A percentile compares a stretch with the other conserved stretches of the same genome.
These are phyloP conservation scores for Berkeleyomyces rouxiae DNA, from an alignment of 2,329 filamentous ascomycete genomes.

Conservation along the genomic window DNA sequence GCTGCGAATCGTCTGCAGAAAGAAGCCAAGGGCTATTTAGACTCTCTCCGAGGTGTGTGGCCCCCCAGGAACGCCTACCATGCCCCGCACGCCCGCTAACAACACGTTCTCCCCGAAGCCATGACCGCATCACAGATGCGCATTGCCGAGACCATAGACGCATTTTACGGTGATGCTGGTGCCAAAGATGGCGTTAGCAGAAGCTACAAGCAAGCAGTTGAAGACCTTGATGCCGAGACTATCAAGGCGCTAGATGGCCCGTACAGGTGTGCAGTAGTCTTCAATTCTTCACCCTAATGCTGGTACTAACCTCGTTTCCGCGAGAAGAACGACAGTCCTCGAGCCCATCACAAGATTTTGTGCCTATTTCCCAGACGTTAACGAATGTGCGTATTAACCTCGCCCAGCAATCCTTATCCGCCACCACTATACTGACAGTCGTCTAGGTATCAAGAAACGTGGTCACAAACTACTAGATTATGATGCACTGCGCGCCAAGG, in stretches of 20 bases:
- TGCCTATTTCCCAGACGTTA: slow-evolving; percentile 96
- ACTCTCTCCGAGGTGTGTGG: slow-evolving; percentile 65
- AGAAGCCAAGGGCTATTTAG: slow-evolving; percentile 94
- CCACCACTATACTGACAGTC: slow-evolving; percentile 7
- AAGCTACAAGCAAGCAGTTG: slow-evolving; percentile 96
- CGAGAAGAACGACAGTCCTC: slow-evolving; percentile 62
- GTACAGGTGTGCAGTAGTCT: slow-evolving; percentile 44
- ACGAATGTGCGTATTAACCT: slow-evolving; percentile 54
- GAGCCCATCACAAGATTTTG: slow-evolving; percentile 94
- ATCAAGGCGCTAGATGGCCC: slow-evolving; percentile 96
- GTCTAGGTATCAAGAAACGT: slow-evolving; percentile 88
- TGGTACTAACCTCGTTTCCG: slow-evolving; percentile 6
- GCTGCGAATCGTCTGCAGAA: slow-evolving; percentile 86
- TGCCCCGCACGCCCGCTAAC: neutral
- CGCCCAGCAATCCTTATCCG: neutral
- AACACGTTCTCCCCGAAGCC: slow-evolving; percentile 31
- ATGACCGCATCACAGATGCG: slow-evolving; percentile 99
- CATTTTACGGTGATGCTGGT: slow-evolving; percentile 93
- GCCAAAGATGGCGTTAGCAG: slow-evolving; percentile 88
- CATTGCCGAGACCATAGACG: slow-evolving; percentile 97
- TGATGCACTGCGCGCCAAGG: slow-evolving; percentile 84
- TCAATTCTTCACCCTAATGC: neutral
- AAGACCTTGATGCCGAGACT: slow-evolving; percentile 92
- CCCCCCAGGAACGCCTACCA: neutral
- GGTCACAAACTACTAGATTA: slow-evolving; percentile 98